These are phyloP conservation scores for Forsythia viridissima DNA, from an alignment of 257 asterid genomes.

Conservation along the genomic window DNA sequence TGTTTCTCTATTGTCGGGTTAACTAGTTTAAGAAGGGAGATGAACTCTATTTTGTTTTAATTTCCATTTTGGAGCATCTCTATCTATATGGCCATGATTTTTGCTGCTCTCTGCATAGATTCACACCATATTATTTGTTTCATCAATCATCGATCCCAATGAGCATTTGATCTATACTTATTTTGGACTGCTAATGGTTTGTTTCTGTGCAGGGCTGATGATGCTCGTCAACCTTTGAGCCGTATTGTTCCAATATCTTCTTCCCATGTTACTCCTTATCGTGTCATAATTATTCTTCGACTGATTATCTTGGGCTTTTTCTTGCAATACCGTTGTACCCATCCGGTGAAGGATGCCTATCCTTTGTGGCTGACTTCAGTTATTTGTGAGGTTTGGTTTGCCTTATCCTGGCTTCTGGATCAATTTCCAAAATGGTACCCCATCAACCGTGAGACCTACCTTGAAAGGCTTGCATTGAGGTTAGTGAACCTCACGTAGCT, in stretches of 20 bases:
- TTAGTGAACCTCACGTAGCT: constrained; percentile 22
- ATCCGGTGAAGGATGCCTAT: constrained; percentile 70
- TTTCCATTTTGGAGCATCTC: background rate
- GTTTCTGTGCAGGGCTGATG: constrained; percentile 56
- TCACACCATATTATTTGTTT: constrained; percentile 2
- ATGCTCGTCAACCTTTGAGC: constrained; percentile 74
- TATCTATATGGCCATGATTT: background rate
- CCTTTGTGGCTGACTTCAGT: constrained; percentile 75
- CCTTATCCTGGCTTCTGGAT: constrained; percentile 70
- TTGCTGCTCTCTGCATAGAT: background rate
- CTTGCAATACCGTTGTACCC: constrained; percentile 70
- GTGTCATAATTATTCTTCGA: constrained; percentile 62
- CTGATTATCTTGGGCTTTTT: constrained; percentile 65
- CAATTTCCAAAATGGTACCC: constrained; percentile 82
- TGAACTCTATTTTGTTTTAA: background rate
- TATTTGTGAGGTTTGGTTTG: constrained; percentile 79
- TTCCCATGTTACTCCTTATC: constrained; percentile 61
- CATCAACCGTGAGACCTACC: constrained; percentile 62
- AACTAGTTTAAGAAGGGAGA: background rate
- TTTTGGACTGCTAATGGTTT: constrained; percentile 7
- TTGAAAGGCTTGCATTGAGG: constrained; percentile 69
- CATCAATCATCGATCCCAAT: background rate
- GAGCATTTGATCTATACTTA: background rate
- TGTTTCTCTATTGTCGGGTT: background rate
- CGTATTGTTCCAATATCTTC: constrained; percentile 64